Base-by-base conservation (phyloP, 2,329 filamentous ascomycete genomes). In the Drechslerella dactyloides region DNA sequence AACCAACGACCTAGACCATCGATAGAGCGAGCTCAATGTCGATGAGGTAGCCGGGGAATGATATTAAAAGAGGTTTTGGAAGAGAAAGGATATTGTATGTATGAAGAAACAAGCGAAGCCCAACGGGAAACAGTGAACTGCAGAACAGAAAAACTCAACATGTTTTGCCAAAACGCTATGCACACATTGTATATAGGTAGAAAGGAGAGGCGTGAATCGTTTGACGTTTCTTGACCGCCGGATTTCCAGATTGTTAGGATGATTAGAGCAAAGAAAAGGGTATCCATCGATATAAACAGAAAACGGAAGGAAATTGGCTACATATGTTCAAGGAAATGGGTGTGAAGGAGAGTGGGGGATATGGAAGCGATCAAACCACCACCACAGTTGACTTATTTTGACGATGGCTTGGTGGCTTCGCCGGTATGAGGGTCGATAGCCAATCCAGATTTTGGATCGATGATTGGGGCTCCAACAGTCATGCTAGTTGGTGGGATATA, bases 371-470 rank as follows among this genome's bases (percentile, higher is more conserved):
- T 42, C 40, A 48, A 33, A 40, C 27, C 51, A 61, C 19, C 23
- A 17, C 44, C 30, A 19, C 17, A 40, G 17, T 44, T 1, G 19
- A 27, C 48, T 61, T 61, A 65, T 42, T 54, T 72, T 52, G 37
- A 52, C 21, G 60, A 40, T 68, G 69, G 69, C 69, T 73, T 73
- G 44, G 54, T 60, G 52, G 69, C 69, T 73, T 73, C 69, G 44
- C 69, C 62, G 52, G 69, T 73, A 19, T 62, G 52, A 63, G 69
- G 69, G 58, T 73, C 53, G 55, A 73, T 63, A 62, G 69, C 62
- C 62, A 73, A 65, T 59, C 69, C 69, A 33, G 69, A 73, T 52
- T 68, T 73, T 30, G 69, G 69, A 61, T 73, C 69, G 58, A 73
- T 73, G 42, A 73, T 73, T 42, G 69, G 69, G 17, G 57, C 60